Conservation (phyloP, 768 basidiomycete genomes). For the Phlebiopsis flavidoalba region DNA sequence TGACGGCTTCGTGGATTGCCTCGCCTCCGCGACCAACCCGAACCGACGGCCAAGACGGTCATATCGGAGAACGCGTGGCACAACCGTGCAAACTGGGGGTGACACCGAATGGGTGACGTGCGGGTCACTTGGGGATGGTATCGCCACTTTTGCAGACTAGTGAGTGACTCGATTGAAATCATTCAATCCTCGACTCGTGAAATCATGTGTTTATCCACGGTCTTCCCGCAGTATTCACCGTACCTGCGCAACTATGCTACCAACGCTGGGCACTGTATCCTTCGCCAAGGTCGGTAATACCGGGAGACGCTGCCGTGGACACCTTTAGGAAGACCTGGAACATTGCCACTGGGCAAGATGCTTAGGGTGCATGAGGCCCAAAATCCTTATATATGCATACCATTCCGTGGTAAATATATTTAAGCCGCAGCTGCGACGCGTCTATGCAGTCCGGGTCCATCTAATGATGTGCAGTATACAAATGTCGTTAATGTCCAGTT, state of each 20-base stretch:
- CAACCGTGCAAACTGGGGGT: conserved; percentile 57
- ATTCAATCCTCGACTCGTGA: background rate
- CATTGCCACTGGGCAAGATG: conserved; percentile 59
- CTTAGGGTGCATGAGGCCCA: conserved; percentile 13
- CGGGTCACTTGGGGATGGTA: conserved; percentile 95
- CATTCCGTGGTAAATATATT: background rate
- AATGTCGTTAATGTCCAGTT: conserved; percentile 1
- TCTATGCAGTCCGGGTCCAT: background rate
- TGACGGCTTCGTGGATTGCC: conserved; percentile 67
- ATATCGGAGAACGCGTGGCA: conserved; percentile 68
- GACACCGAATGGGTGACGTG: conserved; percentile 65
- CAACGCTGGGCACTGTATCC: conserved; percentile 64
- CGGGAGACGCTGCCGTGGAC: conserved; percentile 48
- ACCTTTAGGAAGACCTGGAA: conserved; percentile 69
- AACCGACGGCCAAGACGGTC: conserved; percentile 49
- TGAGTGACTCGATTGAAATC: conserved; percentile 33
- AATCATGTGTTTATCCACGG: background rate
- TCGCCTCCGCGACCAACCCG: conserved; percentile 43
- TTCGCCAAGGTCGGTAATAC: conserved; percentile 59
- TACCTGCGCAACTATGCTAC: conserved; percentile 72
- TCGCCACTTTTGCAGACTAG: conserved; percentile 78
- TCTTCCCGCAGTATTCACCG: conserved; percentile 60
- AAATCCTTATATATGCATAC: background rate
- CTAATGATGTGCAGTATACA: background rate
- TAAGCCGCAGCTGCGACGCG: background rate